phyloP scores from a whole-genome alignment of 495 filamentous ascomycete genomes.

The Trichocladium uniseriatum region DNA sequence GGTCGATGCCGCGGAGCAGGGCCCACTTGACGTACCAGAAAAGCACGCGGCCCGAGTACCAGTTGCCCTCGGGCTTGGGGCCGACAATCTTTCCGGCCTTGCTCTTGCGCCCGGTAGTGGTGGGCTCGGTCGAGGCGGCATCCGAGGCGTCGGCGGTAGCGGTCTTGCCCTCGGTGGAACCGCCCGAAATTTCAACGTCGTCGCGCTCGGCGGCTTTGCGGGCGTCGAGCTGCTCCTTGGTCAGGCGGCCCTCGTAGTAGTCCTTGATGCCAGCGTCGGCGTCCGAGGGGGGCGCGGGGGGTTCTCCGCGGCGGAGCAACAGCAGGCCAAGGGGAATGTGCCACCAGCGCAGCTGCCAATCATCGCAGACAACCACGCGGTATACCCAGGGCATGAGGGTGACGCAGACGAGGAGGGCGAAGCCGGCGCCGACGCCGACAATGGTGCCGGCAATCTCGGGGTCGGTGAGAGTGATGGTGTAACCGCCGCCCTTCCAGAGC shows the following conservation, averaged over 20 bases:
- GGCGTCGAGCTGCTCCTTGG: constrained; percentile 39
- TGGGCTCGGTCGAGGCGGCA: neutral
- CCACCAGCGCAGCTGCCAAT: constrained; percentile 48
- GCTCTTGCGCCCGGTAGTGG: neutral
- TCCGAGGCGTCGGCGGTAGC: constrained; percentile 8
- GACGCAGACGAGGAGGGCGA: constrained; percentile 40
- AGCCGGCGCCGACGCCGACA: constrained; percentile 47
- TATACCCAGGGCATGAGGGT: constrained; percentile 59
- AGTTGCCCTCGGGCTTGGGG: constrained; percentile 28
- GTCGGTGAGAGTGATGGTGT: constrained; percentile 37
- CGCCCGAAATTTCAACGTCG: constrained; percentile 13
- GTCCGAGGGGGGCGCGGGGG: constrained; percentile 37
- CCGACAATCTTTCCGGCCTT: constrained; percentile 23
- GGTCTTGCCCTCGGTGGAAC: constrained; percentile 6
- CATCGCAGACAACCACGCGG: constrained; percentile 46
- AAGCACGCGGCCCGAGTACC: constrained; percentile 33
- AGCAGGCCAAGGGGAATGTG: constrained; percentile 50
- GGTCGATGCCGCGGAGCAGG: constrained; percentile 50
- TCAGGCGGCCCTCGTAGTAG: constrained; percentile 45
- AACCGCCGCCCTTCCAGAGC: constrained; percentile 45
- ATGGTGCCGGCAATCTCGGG: constrained; percentile 44
- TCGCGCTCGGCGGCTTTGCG: constrained; percentile 6
- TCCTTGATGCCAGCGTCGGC: constrained; percentile 34
- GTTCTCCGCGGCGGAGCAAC: constrained; percentile 42
- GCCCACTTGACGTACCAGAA: constrained; percentile 38